These are phyloP conservation scores for Kalaharituber pfeilii DNA, from an alignment of 2,329 filamentous ascomycete species.

Conservation along the genomic window DNA sequence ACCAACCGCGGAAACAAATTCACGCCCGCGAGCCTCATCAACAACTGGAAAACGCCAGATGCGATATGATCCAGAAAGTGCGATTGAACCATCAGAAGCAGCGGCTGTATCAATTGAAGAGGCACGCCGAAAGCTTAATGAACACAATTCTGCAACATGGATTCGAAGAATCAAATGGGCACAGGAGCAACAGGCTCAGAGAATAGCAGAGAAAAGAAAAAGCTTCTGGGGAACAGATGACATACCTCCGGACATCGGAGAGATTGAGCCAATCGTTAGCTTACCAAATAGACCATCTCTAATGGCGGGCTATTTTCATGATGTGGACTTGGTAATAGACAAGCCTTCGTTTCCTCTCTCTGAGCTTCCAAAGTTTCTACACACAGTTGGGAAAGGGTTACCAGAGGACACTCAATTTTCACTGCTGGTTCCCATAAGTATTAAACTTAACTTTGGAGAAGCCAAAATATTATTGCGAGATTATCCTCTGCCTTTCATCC, in stretches of 20 bases:
- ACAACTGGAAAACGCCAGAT: constrained; percentile 8
- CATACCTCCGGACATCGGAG: constrained; percentile 61
- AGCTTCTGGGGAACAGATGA: constrained; percentile 72
- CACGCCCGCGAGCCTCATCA: constrained; percentile 8
- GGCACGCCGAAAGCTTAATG: constrained; percentile 56
- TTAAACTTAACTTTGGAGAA: constrained; percentile 81
- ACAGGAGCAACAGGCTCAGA: constrained; percentile 36
- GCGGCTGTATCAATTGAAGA: constrained; percentile 58
- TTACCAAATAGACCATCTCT: constrained; percentile 72
- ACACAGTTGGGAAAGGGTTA: constrained; percentile 92
- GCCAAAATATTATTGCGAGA: constrained; percentile 72
- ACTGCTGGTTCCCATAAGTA: constrained; percentile 72
- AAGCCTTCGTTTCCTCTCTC: constrained; percentile 79
- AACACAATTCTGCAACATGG: constrained; percentile 80
- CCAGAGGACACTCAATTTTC: constrained; percentile 80
- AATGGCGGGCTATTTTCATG: constrained; percentile 62
- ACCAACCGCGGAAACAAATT: constrained; percentile 9
- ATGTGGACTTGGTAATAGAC: constrained; percentile 70
- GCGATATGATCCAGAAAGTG: constrained; percentile 23
- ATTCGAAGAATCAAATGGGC: constrained; percentile 68
- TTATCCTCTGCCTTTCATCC: constrained; percentile 80
- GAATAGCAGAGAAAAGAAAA: constrained; percentile 46
- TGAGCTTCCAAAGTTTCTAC: constrained; percentile 66
- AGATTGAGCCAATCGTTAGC: constrained; percentile 68
- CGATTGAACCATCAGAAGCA: constrained; percentile 44